phyloP scores from a whole-genome alignment of 2,329 filamentous ascomycete genomes.

The Pseudogymnoascus sp. region DNA sequence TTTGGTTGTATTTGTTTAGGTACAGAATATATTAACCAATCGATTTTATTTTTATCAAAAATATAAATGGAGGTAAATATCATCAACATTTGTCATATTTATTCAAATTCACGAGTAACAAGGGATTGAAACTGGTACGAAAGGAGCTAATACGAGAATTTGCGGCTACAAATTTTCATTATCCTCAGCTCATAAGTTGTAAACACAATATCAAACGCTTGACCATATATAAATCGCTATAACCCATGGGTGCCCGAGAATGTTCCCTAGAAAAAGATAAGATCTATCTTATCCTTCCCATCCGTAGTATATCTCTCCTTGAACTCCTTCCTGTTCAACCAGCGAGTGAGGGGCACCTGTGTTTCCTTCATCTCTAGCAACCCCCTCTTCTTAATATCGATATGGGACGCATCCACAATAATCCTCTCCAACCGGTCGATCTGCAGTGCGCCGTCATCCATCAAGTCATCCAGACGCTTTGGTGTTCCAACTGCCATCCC shows the following conservation, averaged over 20 bases:
- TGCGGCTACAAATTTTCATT: not conserved
- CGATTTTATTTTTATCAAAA: not conserved
- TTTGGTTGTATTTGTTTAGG: not conserved
- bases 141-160: not conserved
- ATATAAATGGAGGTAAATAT: not conserved
- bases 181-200: not conserved
- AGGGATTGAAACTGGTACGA: not conserved
- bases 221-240: not conserved
- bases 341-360: slow-evolving; percentile 67
- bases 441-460: slow-evolving; percentile 70
- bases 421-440: slow-evolving; percentile 66
- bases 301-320: slow-evolving; percentile 56
- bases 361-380: slow-evolving; percentile 95
- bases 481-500: slow-evolving; percentile 90
- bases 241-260: not conserved
- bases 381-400: slow-evolving; percentile 89
- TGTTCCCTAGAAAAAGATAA: slow-evolving; percentile 35
- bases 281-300: slow-evolving; percentile 42
- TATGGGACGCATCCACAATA: slow-evolving; percentile 83
- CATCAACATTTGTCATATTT: no score
- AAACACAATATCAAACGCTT: not conserved
- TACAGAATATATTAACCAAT: not conserved
- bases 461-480: slow-evolving; percentile 68
- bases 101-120: no score
- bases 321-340: slow-evolving; percentile 64